Conservation (phyloP, 495 filamentous ascomycete genomes). For the Aspergillus nidulans region DNA sequence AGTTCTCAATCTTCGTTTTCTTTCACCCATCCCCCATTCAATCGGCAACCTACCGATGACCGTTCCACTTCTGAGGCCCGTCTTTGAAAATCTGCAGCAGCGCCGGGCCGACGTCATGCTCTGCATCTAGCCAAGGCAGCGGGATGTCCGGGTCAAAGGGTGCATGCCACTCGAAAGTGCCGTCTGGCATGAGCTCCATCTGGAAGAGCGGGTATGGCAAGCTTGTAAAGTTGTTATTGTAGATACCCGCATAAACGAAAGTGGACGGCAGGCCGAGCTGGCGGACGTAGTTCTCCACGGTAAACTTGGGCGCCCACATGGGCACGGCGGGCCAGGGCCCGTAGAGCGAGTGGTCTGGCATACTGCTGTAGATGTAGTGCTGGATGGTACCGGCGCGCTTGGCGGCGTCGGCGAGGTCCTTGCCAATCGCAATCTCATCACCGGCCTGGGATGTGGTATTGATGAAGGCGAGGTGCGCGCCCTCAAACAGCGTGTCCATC, state of each 20-base stretch:
- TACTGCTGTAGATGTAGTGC: slow-evolving; percentile 93
- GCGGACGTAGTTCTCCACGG: slow-evolving; percentile 85
- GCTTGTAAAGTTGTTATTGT: slow-evolving; percentile 98
- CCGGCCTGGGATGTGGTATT: slow-evolving; percentile 95
- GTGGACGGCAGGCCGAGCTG: slow-evolving; percentile 79
- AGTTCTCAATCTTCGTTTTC: not conserved
- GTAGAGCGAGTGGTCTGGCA: slow-evolving; percentile 84
- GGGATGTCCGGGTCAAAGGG: slow-evolving; percentile 86
- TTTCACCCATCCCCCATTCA: too few species aligned
- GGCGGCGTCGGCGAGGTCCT: slow-evolving; percentile 82
- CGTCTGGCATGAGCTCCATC: slow-evolving; percentile 79
- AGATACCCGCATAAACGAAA: slow-evolving; percentile 94
- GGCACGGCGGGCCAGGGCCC: slow-evolving; percentile 81
- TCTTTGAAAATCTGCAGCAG: slow-evolving; percentile 95
- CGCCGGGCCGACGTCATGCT: slow-evolving; percentile 94
- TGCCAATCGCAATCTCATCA: slow-evolving; percentile 85
- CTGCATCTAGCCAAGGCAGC: slow-evolving; percentile 94
- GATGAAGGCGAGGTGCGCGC: slow-evolving; percentile 87
- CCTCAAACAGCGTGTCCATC: slow-evolving; percentile 73
- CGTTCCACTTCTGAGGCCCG: slow-evolving; percentile 77
- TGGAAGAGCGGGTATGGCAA: slow-evolving; percentile 89
- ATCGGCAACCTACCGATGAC: slow-evolving; percentile 57
- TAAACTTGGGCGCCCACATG: slow-evolving; percentile 87
- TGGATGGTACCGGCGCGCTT: slow-evolving; percentile 71
- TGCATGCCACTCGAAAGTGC: slow-evolving; percentile 88